A percentile compares a stretch with the other conserved stretches of the same genome.
phyloP scores from a whole-genome alignment of 2,329 filamentous ascomycete species.

The Aspergillus fijiensis region DNA sequence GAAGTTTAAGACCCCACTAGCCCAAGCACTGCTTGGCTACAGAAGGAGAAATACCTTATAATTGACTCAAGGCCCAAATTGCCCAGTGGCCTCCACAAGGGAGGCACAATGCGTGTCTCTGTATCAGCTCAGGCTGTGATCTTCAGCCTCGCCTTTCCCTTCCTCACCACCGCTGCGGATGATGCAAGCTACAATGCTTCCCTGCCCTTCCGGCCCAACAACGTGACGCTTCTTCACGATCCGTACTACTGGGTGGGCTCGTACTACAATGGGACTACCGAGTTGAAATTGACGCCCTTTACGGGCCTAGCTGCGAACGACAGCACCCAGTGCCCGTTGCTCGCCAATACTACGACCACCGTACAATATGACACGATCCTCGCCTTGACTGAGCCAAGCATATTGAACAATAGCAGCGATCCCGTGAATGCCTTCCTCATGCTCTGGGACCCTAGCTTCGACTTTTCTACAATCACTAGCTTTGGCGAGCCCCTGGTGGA shows the following conservation, averaged over 20 bases:
- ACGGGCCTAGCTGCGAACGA: background rate
- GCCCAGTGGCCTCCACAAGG: too few species aligned
- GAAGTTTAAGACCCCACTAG: too few species aligned
- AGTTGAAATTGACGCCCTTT: background rate
- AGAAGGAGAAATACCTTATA: too few species aligned
- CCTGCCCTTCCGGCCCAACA: slow-evolving; percentile 9
- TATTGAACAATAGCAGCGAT: background rate
- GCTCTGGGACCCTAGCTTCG: background rate
- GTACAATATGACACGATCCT: background rate
- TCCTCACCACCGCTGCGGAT: background rate
- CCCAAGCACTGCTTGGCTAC: too few species aligned
- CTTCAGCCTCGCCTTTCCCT: background rate
- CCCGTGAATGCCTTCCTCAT: background rate
- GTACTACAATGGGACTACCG: slow-evolving; percentile 8
- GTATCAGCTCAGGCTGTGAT: background rate
- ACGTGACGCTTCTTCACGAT: slow-evolving; percentile 8
- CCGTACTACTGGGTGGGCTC: slow-evolving; percentile 16
- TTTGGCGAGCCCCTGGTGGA: background rate
- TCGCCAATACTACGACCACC: background rate
- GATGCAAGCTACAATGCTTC: slow-evolving; percentile 4
- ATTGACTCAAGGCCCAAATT: too few species aligned
- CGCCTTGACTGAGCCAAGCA: background rate
- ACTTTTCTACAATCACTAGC: background rate
- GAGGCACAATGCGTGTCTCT: background rate
- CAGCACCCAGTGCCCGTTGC: background rate